A percentile compares a stretch with the other conserved stretches of the same genome.
These are phyloP conservation scores for Graphiopsis chlorocephala DNA, from an alignment of 2,329 filamentous ascomycete genomes.

Conservation along the genomic window DNA sequence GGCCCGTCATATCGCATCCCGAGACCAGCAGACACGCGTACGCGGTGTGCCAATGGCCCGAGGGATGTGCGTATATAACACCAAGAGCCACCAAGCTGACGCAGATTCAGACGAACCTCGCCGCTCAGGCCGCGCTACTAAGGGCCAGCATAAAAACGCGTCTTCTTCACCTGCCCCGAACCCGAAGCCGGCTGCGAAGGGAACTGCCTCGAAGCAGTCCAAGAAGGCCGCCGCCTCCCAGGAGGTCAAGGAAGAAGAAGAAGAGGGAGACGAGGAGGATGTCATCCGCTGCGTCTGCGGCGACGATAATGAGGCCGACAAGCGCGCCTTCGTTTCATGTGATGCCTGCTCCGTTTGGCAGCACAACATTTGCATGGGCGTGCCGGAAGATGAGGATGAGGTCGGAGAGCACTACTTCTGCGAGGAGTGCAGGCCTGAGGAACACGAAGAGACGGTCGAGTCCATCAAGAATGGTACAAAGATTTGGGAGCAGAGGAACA, in stretches of 20 bases:
- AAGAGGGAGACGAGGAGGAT: conserved; percentile 40
- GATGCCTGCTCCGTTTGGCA: conserved; percentile 93
- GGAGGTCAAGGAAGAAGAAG: conserved; percentile 44
- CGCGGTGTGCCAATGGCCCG: background rate
- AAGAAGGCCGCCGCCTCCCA: conserved; percentile 39
- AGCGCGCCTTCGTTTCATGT: conserved; percentile 92
- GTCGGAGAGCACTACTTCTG: conserved; percentile 86
- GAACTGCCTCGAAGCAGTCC: conserved; percentile 35
- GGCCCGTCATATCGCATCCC: background rate
- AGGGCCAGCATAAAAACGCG: conserved; percentile 89
- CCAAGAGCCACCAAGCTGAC: background rate
- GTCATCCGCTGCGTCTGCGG: conserved; percentile 90
- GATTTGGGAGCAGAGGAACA: conserved; percentile 65
- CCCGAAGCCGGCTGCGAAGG: conserved; percentile 39
- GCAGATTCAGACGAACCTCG: conserved; percentile 68
- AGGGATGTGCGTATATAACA: background rate
- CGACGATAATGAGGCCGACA: conserved; percentile 79
- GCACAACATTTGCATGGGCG: conserved; percentile 92
- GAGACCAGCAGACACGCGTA: background rate
- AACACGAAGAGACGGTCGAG: conserved; percentile 76
- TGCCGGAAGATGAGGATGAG: conserved; percentile 68
- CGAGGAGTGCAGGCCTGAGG: conserved; percentile 80
- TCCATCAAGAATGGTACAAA: conserved; percentile 77
- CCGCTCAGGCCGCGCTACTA: conserved; percentile 92
- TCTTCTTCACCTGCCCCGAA: conserved; percentile 51